A percentile compares a stretch with the other conserved stretches of the same genome.
These are phyloP conservation scores for Letharia lupina DNA, from an alignment of 495 filamentous ascomycete species.

Conservation along the genomic window DNA sequence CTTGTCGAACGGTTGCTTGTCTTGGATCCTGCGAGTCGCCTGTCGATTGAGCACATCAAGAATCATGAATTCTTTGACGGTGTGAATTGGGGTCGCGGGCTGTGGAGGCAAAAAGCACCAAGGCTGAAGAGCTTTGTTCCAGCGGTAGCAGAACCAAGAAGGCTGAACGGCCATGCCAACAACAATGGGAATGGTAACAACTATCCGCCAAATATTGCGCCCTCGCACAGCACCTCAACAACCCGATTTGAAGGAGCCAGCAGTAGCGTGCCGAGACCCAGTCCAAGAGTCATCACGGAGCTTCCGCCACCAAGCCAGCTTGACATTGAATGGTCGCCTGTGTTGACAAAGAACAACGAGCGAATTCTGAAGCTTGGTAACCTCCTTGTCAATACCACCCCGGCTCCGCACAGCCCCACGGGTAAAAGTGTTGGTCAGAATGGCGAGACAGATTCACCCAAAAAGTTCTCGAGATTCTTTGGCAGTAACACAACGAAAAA, in stretches of 20 bases:
- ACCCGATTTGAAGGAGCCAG: constrained; percentile 37
- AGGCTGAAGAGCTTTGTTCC: constrained; percentile 80
- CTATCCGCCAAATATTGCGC: constrained; percentile 37
- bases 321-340: constrained; percentile 98
- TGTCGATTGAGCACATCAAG: constrained; percentile 95
- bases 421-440: constrained; percentile 50
- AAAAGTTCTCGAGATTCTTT: constrained; percentile 88
- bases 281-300: constrained; percentile 85
- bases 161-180: constrained; percentile 54
- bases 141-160: constrained; percentile 71
- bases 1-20: constrained; percentile 88
- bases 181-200: constrained; percentile 27
- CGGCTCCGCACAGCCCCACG: constrained; percentile 57
- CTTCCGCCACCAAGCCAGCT: constrained; percentile 91
- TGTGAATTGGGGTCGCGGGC: constrained; percentile 67
- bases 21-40: constrained; percentile 72
- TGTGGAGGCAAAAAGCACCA: constrained; percentile 91
- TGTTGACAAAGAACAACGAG: constrained; percentile 83
- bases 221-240: constrained; percentile 37
- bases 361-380: constrained; percentile 93
- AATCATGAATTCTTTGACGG: constrained; percentile 97
- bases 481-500: constrained; percentile 85
- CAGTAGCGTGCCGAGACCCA: constrained; percentile 44
- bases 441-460: constrained; percentile 54
- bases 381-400: constrained; percentile 68